Base-by-base conservation (phyloP, 2,329 filamentous ascomycete species). In the Xylaria arbuscula region DNA sequence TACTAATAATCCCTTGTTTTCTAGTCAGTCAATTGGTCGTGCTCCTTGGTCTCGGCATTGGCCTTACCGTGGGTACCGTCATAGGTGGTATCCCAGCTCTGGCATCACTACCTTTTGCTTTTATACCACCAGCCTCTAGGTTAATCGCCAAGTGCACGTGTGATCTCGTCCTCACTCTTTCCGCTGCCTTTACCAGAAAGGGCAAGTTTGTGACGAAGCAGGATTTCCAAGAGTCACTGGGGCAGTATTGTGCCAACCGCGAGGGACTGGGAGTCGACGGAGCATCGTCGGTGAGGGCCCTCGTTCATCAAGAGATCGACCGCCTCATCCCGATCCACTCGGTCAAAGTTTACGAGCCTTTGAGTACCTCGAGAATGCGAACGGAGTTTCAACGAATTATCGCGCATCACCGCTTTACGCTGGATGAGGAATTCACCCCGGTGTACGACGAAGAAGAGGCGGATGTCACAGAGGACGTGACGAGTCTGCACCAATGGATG, bases 41-140 rank as follows among this genome's bases (percentile, higher is more conserved):
- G 22, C 70, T 72, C 15, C 68, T 71, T 5, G 54, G 67, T 13
- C 61, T 66, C 8, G 70, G 63, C 32, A 65, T 62, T 63, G 72
- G 72, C 15, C 67, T 75, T 10, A 74, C 74, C 10, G 58, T 72
- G 4, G 66, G 69, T 15, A 75, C 72, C 1, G 65, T 72, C 1
- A 68, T 75, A 11, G 76, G 75, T 8, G 75, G 76, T 3, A 68
- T 74, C 7, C 71, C 72, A 2, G 68, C 70, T n/a, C 47, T 69
- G 13, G 72, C 71, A 48, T 69, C 68, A 5, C 56, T 70, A 11
- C 71, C 71, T 36, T 74, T 72, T 13, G 71, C 70, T 19, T 68
- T 65, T 19, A 68, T 74, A 59, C 71, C 72, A 22, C 72, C 72
- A 5, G 72, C 72, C 11, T 72, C 72, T 10, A 61, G 72, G 34